Evolutionary conservation across 345 rosid genomes (phyloP).

Genomic region (Citrus sp.): DNA sequence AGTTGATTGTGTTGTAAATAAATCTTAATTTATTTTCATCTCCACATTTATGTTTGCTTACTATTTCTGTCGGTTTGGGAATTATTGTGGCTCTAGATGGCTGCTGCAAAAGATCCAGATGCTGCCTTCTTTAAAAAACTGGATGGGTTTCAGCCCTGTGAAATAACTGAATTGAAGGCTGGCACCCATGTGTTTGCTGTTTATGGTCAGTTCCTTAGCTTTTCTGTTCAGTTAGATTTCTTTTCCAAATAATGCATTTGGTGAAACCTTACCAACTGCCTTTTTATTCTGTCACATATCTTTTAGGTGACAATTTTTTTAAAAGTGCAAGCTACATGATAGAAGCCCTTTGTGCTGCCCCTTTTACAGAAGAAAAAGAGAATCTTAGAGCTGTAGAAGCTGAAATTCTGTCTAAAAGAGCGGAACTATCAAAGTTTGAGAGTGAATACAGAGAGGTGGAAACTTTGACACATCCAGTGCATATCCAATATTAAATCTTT

Average conservation of each 20-base stretch:
- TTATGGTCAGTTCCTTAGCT: conserved; percentile 61
- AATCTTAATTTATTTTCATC: not conserved
- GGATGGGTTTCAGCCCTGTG: conserved; percentile 97
- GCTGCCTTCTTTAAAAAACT: conserved; percentile 85
- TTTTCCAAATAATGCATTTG: conserved; percentile 1
- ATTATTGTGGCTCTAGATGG: conserved; percentile 41
- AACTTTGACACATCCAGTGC: not conserved
- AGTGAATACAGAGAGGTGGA: conserved; percentile 87
- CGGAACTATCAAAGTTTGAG: conserved; percentile 85
- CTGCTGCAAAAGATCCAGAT: conserved; percentile 90
- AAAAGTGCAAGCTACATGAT: conserved; percentile 83
- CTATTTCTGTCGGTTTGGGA: conserved; percentile 10
- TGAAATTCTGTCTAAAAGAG: conserved; percentile 78
- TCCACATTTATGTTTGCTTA: conserved; percentile 9
- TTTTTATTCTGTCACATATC: conserved; percentile 14
- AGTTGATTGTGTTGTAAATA: conserved; percentile 22
- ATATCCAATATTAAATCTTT: not conserved
- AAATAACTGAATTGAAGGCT: conserved; percentile 82
- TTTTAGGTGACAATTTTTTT: conserved; percentile 93
- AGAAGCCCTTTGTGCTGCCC: conserved; percentile 82
- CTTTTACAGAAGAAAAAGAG: conserved; percentile 71
- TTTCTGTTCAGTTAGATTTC: conserved; percentile 16
- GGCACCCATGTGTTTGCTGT: conserved; percentile 91
- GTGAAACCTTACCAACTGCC: conserved; percentile 8
- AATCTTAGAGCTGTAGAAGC: conserved; percentile 86